Conservation (phyloP, 2,329 filamentous ascomycete species). For the Cylindrodendrum hubeiense region DNA sequence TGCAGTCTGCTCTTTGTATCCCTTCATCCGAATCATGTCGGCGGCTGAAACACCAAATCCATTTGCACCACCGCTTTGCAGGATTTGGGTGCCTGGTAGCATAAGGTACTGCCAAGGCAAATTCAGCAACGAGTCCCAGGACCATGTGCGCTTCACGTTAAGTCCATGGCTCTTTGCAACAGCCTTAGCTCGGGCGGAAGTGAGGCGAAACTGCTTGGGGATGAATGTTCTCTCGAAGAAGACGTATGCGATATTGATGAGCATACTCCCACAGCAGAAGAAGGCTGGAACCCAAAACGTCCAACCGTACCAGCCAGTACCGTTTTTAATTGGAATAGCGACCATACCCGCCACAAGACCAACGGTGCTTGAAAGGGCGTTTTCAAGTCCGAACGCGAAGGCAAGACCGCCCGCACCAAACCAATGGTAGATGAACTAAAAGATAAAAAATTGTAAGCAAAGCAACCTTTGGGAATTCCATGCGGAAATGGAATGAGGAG, state of each 20-base stretch:
- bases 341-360: constrained; percentile 41
- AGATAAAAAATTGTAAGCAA: too few relatives aligned
- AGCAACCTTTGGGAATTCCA: too few relatives aligned
- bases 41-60: constrained; percentile 36
- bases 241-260: constrained; percentile 39
- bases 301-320: constrained; percentile 42
- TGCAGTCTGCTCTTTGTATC: constrained; percentile 37
- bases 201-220: constrained; percentile 23
- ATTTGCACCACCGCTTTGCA: constrained; percentile 37
- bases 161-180: constrained; percentile 18
- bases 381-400: constrained; percentile 41
- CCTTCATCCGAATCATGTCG: constrained; percentile 42
- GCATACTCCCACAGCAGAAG: constrained; percentile 35
- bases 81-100: constrained; percentile 37
- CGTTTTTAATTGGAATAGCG: constrained; percentile 37
- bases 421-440: constrained; percentile 43
- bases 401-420: constrained; percentile 39
- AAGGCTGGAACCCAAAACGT: constrained; percentile 40
- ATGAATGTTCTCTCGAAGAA: constrained; percentile 33
- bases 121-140: constrained; percentile 31
- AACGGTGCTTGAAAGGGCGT: constrained; percentile 36
- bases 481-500: rapidly evolving
- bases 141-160: constrained; percentile 27
- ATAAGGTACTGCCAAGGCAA: constrained; percentile 40
- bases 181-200: constrained; percentile 27